Percentiles rank a stretch among this genome's conserved stretches.
Conservation (phyloP, 768 basidiomycete species). For the Phlebiopsis gigantea region DNA sequence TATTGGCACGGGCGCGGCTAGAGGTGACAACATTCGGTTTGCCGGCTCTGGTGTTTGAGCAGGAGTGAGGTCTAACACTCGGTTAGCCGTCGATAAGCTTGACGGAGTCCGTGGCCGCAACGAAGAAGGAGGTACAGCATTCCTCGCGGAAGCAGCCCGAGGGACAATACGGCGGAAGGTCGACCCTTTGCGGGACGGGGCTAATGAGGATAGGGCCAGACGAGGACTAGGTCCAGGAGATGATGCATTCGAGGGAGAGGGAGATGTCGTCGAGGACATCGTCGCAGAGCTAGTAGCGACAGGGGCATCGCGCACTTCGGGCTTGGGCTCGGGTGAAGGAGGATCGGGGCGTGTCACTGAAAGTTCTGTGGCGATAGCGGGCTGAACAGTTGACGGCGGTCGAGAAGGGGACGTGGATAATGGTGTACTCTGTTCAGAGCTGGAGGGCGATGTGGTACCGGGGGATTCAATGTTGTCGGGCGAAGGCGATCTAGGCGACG, state of each 20-base stretch:
- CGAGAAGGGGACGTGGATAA: constrained; percentile 4
- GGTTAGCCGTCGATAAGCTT: constrained; percentile 15
- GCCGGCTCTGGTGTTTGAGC: constrained; percentile 6
- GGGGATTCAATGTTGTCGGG: constrained; percentile 2
- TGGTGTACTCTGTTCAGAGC: background rate
- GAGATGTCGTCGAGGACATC: background rate
- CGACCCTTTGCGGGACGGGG: constrained; percentile 33
- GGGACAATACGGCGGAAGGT: constrained; percentile 51
- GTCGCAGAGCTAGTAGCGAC: background rate
- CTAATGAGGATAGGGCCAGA: background rate
- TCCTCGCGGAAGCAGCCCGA: constrained; percentile 20
- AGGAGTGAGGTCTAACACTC: constrained; percentile 11
- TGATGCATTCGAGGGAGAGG: background rate
- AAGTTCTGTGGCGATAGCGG: background rate
- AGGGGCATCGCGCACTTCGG: background rate
- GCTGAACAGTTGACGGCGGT: constrained; percentile 2
- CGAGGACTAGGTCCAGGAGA: constrained; percentile 3
- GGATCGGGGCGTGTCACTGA: background rate
- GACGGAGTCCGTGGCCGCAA: constrained; percentile 26
- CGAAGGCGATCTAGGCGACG: constrained; percentile 7
- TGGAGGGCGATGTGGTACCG: background rate
- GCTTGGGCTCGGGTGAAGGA: too few relatives aligned
- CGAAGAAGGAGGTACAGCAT: constrained; percentile 29
- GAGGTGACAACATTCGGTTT: constrained; percentile 18
- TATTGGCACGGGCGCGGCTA: constrained; percentile 11